Evolutionary conservation across 2,329 filamentous ascomycete genomes (phyloP).

Genomic region (Microsporum audouinii): DNA sequence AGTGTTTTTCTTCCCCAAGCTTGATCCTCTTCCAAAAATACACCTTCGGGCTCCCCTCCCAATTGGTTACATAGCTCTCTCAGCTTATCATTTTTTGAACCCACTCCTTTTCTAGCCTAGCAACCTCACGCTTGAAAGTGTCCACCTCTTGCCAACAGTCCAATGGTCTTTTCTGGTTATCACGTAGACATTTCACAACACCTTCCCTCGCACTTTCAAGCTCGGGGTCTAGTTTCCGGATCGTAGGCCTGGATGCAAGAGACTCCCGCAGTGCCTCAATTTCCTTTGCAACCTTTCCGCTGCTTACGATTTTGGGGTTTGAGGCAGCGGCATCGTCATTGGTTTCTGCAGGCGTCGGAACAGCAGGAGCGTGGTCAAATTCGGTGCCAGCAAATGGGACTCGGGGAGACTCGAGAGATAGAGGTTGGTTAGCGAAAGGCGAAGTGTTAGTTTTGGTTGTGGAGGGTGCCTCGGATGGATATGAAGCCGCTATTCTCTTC

Average conservation of each 20-base stretch:
- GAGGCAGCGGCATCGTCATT: conserved; percentile 12
- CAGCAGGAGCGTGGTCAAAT: background rate
- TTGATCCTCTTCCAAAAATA: background rate
- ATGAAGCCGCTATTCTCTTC: conserved; percentile 43
- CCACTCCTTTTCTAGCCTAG: conserved; percentile 73
- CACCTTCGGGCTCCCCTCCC: conserved; percentile 1
- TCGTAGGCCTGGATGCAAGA: conserved; percentile 50
- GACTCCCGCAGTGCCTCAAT: conserved; percentile 47
- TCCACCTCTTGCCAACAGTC: conserved; percentile 94
- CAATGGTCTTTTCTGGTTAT: conserved; percentile 75
- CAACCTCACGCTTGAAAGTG: conserved; percentile 78
- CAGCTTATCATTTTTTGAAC: conserved; percentile 60
- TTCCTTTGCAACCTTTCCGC: conserved; percentile 45
- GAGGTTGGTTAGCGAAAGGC: conserved; percentile 14
- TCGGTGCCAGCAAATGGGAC: conserved; percentile 31
- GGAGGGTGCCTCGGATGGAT: conserved; percentile 28
- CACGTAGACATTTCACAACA: conserved; percentile 67
- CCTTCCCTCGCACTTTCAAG: conserved; percentile 65
- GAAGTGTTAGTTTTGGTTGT: conserved; percentile 14
- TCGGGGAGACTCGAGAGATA: conserved; percentile 30
- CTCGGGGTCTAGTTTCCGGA: conserved; percentile 54
- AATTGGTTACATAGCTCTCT: background rate
- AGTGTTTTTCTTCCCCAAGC: background rate
- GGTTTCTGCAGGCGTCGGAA: conserved; percentile 7
- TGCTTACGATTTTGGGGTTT: conserved; percentile 14